Conservation (phyloP, 352 stramenopile species). For the Thalassiosira sp. region DNA sequence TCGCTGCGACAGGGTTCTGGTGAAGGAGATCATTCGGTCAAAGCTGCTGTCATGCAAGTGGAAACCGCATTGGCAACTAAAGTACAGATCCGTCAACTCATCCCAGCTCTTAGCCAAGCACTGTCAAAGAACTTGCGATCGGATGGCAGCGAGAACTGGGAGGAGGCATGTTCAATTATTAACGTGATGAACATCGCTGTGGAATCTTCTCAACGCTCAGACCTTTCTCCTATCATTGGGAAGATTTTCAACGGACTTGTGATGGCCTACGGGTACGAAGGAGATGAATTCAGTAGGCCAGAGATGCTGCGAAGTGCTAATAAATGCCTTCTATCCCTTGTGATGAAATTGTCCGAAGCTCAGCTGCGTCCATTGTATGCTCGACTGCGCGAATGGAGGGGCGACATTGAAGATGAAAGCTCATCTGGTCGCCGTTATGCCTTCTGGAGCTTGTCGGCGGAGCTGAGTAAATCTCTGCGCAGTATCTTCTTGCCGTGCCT, state of each 20-base stretch:
- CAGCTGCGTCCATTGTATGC: slow-evolving; percentile 77
- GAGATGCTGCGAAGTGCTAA: slow-evolving; percentile 53
- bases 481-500: slow-evolving; percentile 82
- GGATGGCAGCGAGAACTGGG: slow-evolving; percentile 24
- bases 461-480: slow-evolving; percentile 64
- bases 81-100: slow-evolving; percentile 66
- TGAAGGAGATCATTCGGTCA: slow-evolving; percentile 37
- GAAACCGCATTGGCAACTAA: slow-evolving; percentile 54
- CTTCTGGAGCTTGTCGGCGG: slow-evolving; percentile 80
- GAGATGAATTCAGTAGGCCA: slow-evolving; percentile 22
- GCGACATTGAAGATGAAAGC: slow-evolving; percentile 51
- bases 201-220: slow-evolving; percentile 48
- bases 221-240: slow-evolving; percentile 54
- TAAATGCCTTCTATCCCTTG: slow-evolving; percentile 69
- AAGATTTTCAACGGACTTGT: slow-evolving; percentile 71
- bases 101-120: slow-evolving; percentile 56
- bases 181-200: slow-evolving; percentile 62
- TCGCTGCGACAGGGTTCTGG: slow-evolving; percentile 31
- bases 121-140: slow-evolving; percentile 30
- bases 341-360: slow-evolving; percentile 82
- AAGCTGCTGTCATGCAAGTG: slow-evolving; percentile 37
- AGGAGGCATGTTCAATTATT: slow-evolving; percentile 51
- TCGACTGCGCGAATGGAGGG: slow-evolving; percentile 75
- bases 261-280: slow-evolving; percentile 55
- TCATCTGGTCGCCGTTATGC: slow-evolving; percentile 44